A percentile compares a stretch with the other conserved stretches of the same genome.
These are phyloP conservation scores for Carex pumila DNA, from an alignment of 176 grass and related monocot species.

Conservation along the genomic window DNA sequence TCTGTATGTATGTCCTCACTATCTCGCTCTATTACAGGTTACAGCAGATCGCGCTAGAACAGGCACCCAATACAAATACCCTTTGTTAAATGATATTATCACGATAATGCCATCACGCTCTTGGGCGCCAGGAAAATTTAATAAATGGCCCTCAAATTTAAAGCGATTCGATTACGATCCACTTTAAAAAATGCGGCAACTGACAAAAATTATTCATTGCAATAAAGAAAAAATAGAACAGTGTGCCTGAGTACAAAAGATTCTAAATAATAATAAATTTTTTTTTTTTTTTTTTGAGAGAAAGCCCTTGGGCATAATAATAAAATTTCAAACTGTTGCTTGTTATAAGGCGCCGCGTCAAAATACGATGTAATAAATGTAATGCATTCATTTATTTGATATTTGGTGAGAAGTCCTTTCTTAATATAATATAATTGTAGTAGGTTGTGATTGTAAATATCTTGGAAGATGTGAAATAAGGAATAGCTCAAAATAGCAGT, in stretches of 20 bases:
- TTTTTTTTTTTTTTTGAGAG: too few relatives aligned
- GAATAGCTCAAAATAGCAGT: too few relatives aligned
- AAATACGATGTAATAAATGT: neutral
- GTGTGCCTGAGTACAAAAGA: neutral
- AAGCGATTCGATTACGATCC: neutral
- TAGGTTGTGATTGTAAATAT: neutral
- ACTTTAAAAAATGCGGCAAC: neutral
- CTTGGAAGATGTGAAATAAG: neutral
- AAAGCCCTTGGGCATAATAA: too few relatives aligned
- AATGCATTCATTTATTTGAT: neutral
- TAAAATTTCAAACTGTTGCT: neutral
- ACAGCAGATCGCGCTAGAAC: conserved; percentile 12
- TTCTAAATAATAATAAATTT: neutral
- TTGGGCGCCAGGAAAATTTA: neutral
- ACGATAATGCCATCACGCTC: conserved; percentile 10
- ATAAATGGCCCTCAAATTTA: conserved; percentile 21
- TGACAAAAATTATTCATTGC: neutral
- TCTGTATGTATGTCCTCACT: neutral
- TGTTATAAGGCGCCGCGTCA: neutral
- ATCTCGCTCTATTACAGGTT: neutral
- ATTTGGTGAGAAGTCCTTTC: neutral
- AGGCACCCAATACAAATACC: neutral
- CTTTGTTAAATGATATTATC: neutral
- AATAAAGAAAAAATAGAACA: neutral
- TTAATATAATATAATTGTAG: neutral